These are phyloP conservation scores for Zychaea mexicana DNA, from an alignment of 371 early-diverging fungal genomes.

Conservation along the genomic window DNA sequence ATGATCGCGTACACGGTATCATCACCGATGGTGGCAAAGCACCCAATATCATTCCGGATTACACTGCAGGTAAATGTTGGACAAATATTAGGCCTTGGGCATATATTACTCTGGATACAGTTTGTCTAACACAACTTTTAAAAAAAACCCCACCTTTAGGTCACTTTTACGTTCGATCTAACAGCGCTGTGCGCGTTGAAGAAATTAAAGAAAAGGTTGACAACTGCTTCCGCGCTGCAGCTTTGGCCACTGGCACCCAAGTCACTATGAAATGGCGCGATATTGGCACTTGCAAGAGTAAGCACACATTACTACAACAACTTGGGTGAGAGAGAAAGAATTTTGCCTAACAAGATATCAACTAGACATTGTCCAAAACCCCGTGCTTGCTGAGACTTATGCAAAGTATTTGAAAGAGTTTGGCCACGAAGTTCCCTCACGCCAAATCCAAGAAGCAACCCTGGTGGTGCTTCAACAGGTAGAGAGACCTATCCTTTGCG, in stretches of 20 bases:
- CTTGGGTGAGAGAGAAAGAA: constrained; percentile 19
- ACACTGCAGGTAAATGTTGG: not conserved
- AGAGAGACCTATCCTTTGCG: constrained; percentile 54
- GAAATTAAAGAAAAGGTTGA: constrained; percentile 51
- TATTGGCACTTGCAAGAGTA: constrained; percentile 34
- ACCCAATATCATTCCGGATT: constrained; percentile 36
- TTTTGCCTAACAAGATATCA: constrained; percentile 44
- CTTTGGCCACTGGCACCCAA: constrained; percentile 70
- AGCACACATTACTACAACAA: not conserved
- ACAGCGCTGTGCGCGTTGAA: constrained; percentile 43
- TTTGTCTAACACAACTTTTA: too few species aligned
- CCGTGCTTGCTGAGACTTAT: not conserved
- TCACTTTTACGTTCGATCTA: constrained; percentile 58
- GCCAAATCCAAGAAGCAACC: not conserved
- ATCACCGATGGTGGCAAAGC: constrained; percentile 72
- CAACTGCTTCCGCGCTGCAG: constrained; percentile 66
- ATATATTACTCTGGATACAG: too few species aligned
- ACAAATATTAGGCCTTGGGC: too few species aligned
- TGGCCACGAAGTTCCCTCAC: not conserved
- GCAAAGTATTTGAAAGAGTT: not conserved
- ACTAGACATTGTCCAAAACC: constrained; percentile 3
- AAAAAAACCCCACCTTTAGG: constrained; percentile 68
- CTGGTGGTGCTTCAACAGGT: constrained; percentile 36
- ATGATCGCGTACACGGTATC: constrained; percentile 67
- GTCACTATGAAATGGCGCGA: constrained; percentile 51